Evolutionary conservation across 257 asterid genomes (phyloP).

Genomic region (Solanum appendiculatum): DNA sequence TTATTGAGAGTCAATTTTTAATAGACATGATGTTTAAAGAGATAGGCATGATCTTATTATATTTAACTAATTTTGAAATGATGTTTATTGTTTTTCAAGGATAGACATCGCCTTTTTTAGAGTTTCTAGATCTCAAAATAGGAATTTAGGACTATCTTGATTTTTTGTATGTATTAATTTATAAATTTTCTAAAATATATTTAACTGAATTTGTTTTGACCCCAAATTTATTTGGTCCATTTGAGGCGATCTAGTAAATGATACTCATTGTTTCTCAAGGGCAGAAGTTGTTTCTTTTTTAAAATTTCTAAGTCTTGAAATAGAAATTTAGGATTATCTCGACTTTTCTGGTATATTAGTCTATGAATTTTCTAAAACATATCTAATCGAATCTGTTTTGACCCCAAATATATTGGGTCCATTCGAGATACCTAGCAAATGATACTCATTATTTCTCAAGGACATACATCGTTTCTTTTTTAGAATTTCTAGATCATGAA

Average conservation of each 20-base stretch:
- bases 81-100: too few species aligned
- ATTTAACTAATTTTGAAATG: background rate
- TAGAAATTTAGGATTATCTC: fast-evolving
- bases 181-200: too few species aligned
- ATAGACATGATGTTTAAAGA: background rate
- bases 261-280: background rate
- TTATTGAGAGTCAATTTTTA: background rate
- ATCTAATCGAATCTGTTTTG: too few species aligned
- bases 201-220: background rate
- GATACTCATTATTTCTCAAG: background rate
- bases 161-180: too few species aligned
- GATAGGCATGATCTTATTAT: background rate
- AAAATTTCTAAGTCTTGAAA: background rate
- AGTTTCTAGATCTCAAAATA: background rate
- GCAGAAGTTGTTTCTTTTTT: fast-evolving
- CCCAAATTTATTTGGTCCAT: background rate
- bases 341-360: background rate
- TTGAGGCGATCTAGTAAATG: background rate
- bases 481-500: too few species aligned
- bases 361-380: background rate
- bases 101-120: too few species aligned
- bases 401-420: too few species aligned
- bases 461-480: background rate
- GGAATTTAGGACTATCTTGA: too few species aligned
- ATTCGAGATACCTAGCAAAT: background rate